phyloP scores from a whole-genome alignment of 305 asterid genomes.

The Vinca major region DNA sequence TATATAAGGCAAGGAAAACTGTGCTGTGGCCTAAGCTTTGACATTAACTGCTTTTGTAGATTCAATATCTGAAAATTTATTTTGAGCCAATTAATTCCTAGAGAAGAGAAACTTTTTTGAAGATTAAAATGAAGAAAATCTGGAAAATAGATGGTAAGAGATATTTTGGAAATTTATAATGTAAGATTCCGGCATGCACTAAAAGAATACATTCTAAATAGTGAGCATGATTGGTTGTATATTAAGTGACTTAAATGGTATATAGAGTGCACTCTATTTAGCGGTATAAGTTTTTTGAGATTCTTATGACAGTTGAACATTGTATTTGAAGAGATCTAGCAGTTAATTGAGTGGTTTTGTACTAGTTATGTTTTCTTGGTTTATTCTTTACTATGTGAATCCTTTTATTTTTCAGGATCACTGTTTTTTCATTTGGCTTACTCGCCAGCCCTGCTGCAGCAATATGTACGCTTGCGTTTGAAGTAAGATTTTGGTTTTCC shows the following conservation, averaged over 20 bases:
- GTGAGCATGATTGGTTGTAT: neutral
- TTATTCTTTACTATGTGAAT: conserved; percentile 1
- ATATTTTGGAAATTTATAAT: neutral
- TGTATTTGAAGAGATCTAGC: neutral
- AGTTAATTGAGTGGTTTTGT: neutral
- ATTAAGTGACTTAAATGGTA: neutral
- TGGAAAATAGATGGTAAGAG: neutral
- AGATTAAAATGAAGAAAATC: neutral
- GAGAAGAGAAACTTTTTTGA: neutral
- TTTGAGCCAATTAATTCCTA: neutral
- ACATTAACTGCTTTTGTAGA: neutral
- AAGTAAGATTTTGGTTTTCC: conserved; percentile 19
- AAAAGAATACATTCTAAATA: neutral
- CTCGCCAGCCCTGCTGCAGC: conserved; percentile 34
- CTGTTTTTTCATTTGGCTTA: conserved; percentile 29
- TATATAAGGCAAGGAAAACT: neutral
- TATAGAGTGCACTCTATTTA: neutral
- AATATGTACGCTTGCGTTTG: conserved; percentile 21
- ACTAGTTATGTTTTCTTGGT: neutral
- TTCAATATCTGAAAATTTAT: neutral
- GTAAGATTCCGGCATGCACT: neutral
- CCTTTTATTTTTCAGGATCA: conserved; percentile 24
- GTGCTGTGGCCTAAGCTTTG: neutral
- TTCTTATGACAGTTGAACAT: neutral
- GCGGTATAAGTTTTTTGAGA: neutral